These are phyloP conservation scores for Brachypodium distachyon DNA, from an alignment of 202 grass and related monocot genomes.

Conservation along the genomic window DNA sequence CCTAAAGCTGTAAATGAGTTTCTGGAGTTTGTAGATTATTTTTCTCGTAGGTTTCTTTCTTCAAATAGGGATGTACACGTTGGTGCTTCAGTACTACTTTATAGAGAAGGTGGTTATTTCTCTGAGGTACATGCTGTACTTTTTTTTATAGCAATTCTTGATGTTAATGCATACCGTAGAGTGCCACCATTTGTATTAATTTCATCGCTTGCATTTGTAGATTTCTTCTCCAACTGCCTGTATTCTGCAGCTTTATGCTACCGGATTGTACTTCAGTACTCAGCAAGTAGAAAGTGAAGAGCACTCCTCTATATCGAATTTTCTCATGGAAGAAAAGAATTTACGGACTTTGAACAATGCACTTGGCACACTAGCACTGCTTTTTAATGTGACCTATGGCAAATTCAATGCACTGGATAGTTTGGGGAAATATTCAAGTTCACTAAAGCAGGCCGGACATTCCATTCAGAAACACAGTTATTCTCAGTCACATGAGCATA, in stretches of 20 bases:
- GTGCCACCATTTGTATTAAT: background rate
- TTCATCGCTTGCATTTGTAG: slow-evolving; percentile 28
- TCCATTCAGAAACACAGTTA: background rate
- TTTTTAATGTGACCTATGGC: slow-evolving; percentile 1
- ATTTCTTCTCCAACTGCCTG: slow-evolving; percentile 37
- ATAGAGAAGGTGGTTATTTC: slow-evolving; percentile 31
- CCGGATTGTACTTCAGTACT: slow-evolving; percentile 35
- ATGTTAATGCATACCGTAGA: background rate
- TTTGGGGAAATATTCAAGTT: slow-evolving; percentile 2
- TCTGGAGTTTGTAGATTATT: slow-evolving; percentile 51
- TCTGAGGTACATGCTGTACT: slow-evolving; percentile 51
- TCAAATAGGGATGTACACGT: slow-evolving; percentile 26
- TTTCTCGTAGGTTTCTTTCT: slow-evolving; percentile 48
- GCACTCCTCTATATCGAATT: slow-evolving; percentile 1
- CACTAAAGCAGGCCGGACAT: background rate
- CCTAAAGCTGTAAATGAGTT: slow-evolving; percentile 35
- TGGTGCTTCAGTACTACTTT: slow-evolving; percentile 43
- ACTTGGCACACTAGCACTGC: slow-evolving; percentile 25
- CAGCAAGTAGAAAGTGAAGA: slow-evolving; percentile 35
- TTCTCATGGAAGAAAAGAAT: slow-evolving; percentile 22
- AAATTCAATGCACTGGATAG: background rate
- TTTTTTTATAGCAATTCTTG: background rate
- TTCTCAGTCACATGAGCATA: slow-evolving; percentile 22
- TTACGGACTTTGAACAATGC: slow-evolving; percentile 34
- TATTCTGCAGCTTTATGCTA: slow-evolving; percentile 61